Evolutionary conservation across 106 monocot species (phyloP).

Genomic region (Iris macrosiphon): DNA sequence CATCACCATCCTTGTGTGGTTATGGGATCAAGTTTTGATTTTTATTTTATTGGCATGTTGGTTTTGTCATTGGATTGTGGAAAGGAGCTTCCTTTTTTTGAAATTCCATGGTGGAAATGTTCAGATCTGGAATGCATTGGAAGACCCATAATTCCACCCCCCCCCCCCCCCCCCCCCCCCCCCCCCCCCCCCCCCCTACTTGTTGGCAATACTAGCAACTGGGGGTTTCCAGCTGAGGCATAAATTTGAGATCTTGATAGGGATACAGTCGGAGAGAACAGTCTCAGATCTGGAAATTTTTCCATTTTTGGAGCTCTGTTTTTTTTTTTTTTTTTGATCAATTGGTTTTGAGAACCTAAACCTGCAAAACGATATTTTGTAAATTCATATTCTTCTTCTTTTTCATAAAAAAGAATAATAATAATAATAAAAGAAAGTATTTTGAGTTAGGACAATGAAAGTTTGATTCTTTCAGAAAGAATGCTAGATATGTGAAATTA

Average conservation of each 20-base stretch:
- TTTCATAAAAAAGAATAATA: background rate
- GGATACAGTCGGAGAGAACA: background rate
- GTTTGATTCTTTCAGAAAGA: too few species aligned
- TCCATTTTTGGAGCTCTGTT: background rate
- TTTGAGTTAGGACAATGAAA: too few species aligned
- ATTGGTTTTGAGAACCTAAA: background rate
- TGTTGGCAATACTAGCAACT: too few species aligned
- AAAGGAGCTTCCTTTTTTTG: slow-evolving; percentile 6
- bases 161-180: too few species aligned
- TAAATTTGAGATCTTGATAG: slow-evolving; percentile 2
- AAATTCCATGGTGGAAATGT: background rate
- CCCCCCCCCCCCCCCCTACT: too few species aligned
- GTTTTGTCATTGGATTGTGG: background rate
- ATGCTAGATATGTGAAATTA: too few species aligned
- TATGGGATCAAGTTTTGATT: background rate
- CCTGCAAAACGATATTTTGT: background rate
- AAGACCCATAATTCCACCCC: background rate
- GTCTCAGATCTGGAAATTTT: background rate
- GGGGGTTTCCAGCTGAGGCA: background rate
- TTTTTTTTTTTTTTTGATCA: background rate
- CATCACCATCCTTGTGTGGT: too few species aligned
- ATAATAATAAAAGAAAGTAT: too few species aligned
- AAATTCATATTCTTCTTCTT: background rate
- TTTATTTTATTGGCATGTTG: background rate
- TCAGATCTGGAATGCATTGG: slow-evolving; percentile 5